Percentiles rank a stretch among this genome's conserved stretches.
Conservation (phyloP, 208 protist species). For the Acanthamoeba divionensis region DNA sequence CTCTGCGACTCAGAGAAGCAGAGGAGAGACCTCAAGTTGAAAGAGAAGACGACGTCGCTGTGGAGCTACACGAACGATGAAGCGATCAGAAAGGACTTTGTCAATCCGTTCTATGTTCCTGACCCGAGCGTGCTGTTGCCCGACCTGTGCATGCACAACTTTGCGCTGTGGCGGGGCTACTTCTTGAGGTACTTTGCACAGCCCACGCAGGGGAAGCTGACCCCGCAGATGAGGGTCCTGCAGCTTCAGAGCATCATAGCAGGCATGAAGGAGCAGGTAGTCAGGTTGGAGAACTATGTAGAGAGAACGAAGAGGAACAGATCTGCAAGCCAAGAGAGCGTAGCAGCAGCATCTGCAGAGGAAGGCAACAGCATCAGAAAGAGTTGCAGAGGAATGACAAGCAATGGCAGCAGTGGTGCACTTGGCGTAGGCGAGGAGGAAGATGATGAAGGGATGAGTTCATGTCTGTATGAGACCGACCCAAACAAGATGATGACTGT, state of each 20-base stretch:
- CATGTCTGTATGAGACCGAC: no score
- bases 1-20: conserved; percentile 59
- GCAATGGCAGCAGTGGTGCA: no score
- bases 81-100: background rate
- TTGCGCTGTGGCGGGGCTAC: background rate
- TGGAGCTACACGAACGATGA: conserved; percentile 12
- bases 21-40: background rate
- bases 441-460: no score
- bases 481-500: no score
- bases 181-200: background rate
- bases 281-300: background rate
- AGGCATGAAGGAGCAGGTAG: background rate
- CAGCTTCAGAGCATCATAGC: background rate
- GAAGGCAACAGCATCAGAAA: no score
- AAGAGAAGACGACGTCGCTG: background rate
- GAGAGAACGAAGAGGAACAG: background rate
- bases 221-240: background rate
- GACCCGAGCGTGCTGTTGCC: background rate
- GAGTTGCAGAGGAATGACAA: no score
- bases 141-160: background rate
- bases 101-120: conserved; percentile 1
- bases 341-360: no score
- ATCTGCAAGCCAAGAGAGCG: no score
- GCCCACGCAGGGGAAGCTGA: background rate
- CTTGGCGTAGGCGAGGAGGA: no score